Evolutionary conservation across 1,284 basidiomycete species (phyloP).

Genomic region (Fomitopsis betulina): DNA sequence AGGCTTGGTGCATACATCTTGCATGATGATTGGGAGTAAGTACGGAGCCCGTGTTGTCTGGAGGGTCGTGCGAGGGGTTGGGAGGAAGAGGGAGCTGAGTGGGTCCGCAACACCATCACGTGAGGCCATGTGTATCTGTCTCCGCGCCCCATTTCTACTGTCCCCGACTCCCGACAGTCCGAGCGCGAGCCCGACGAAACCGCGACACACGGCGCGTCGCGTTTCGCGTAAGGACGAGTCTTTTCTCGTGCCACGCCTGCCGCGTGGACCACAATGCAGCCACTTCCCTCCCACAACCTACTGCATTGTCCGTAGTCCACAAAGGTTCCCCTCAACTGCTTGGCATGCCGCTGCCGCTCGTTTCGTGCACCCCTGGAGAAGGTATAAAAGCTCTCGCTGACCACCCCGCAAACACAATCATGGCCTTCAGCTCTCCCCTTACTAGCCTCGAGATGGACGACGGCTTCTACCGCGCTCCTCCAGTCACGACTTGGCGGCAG

Average conservation of each 20-base stretch:
- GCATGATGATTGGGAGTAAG: neutral
- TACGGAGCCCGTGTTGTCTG: neutral
- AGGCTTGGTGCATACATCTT: neutral
- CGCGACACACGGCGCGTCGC: neutral
- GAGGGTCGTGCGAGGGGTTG: neutral
- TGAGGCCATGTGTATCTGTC: neutral
- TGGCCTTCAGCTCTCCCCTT: neutral
- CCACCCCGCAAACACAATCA: neutral
- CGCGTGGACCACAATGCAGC: neutral
- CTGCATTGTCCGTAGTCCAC: neutral
- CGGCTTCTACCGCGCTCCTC: neutral
- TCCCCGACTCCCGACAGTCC: neutral
- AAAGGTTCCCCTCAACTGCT: neutral
- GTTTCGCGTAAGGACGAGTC: neutral
- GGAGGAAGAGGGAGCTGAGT: neutral
- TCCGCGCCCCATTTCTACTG: neutral
- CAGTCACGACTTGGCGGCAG: too few species aligned
- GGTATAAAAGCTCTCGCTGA: neutral
- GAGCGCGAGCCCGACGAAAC: neutral
- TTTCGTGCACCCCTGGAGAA: neutral
- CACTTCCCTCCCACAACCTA: neutral
- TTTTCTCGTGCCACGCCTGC: neutral
- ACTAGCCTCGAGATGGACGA: neutral
- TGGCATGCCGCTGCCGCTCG: neutral
- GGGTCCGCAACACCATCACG: constrained; percentile 5